Evolutionary conservation across 371 early-diverging fungal species (phyloP).

Genomic region (Apophysomyces trapeziformis): DNA sequence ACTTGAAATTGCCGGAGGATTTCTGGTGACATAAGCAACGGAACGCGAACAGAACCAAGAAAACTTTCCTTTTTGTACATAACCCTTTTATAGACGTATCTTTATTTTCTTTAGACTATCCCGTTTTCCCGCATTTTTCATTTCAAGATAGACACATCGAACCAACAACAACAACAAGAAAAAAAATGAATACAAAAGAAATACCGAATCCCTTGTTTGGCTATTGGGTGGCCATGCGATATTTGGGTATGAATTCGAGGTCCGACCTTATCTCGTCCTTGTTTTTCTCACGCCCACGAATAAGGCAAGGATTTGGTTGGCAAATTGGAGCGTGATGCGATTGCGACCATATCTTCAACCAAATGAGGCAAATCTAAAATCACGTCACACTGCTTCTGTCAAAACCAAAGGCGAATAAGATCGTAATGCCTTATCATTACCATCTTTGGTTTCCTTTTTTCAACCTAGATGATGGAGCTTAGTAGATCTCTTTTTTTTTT

Average conservation of each 20-base stretch:
- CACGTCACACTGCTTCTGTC: slow-evolving; percentile 4
- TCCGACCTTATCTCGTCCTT: neutral
- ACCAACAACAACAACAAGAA: too few species aligned
- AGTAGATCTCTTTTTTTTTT: neutral
- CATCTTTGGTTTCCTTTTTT: slow-evolving; percentile 20
- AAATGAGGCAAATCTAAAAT: slow-evolving; percentile 12
- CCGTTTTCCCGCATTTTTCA: too few species aligned
- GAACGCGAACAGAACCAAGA: neutral
- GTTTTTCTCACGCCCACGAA: slow-evolving; percentile 10
- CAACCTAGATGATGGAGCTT: slow-evolving; percentile 12
- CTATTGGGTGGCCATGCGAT: too few species aligned
- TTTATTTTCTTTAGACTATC: too few species aligned
- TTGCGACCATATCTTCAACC: slow-evolving; percentile 5
- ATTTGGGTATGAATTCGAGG: neutral
- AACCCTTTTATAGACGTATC: neutral
- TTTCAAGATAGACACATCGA: too few species aligned
- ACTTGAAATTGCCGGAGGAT: neutral
- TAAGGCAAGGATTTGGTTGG: slow-evolving; percentile 10
- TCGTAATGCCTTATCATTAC: slow-evolving; percentile 30
- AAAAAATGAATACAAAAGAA: too few species aligned
- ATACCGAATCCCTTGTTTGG: too few species aligned
- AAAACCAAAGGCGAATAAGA: slow-evolving; percentile 31
- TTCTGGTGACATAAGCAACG: slow-evolving; percentile 4
- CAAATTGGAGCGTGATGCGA: slow-evolving; percentile 8
- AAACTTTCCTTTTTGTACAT: neutral